Percentiles rank a stretch among this genome's conserved stretches.
Evolutionary conservation across 768 basidiomycete species (phyloP).

Genomic region (Trametes coccinea): DNA sequence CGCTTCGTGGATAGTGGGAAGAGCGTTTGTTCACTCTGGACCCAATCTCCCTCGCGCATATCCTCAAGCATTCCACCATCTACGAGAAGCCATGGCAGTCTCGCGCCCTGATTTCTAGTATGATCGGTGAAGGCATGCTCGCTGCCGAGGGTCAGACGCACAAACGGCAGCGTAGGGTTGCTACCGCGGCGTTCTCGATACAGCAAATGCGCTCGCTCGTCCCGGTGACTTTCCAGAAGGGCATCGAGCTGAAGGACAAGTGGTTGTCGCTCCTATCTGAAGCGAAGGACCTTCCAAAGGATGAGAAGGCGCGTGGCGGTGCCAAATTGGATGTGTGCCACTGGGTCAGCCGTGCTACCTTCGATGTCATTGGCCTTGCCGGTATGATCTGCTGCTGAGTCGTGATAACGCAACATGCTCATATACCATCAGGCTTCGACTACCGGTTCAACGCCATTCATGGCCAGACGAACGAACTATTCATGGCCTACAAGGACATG

Average conservation of each 20-base stretch:
- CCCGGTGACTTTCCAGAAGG: constrained; percentile 72
- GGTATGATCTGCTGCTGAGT: constrained; percentile 41
- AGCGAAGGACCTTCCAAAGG: constrained; percentile 21
- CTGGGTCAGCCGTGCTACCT: constrained; percentile 82
- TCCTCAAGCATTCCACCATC: constrained; percentile 67
- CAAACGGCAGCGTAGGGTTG: constrained; percentile 77
- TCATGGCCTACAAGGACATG: constrained; percentile 82
- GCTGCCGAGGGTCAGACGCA: constrained; percentile 77
- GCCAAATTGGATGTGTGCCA: constrained; percentile 69
- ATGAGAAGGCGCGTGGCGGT: constrained; percentile 20
- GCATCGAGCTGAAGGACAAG: constrained; percentile 56
- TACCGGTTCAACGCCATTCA: constrained; percentile 86
- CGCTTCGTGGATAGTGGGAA: constrained; percentile 51
- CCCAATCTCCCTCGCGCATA: constrained; percentile 69
- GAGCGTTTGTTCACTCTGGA: constrained; percentile 81
- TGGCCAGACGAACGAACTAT: constrained; percentile 75
- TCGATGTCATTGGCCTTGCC: constrained; percentile 91
- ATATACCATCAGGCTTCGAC: constrained; percentile 61
- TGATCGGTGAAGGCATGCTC: constrained; percentile 84
- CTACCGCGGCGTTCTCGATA: constrained; percentile 76
- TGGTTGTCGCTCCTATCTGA: constrained; percentile 55
- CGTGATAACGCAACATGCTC: neutral
- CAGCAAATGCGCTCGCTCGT: constrained; percentile 73
- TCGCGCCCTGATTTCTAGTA: constrained; percentile 66
- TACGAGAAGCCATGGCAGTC: constrained; percentile 89